These are phyloP conservation scores for Lentinula edodes DNA, from an alignment of 768 basidiomycete species.

Conservation along the genomic window DNA sequence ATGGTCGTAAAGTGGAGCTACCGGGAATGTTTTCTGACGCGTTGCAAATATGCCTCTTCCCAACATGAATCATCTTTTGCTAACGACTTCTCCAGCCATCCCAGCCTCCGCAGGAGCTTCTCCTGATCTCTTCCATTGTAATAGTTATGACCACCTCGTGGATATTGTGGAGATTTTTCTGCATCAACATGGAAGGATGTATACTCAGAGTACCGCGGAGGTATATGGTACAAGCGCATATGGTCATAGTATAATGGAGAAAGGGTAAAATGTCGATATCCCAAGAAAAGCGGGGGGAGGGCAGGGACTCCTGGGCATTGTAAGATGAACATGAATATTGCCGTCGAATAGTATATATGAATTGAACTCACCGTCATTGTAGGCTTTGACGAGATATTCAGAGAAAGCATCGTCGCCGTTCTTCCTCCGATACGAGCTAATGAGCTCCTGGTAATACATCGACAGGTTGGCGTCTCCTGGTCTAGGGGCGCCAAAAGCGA, in stretches of 20 bases:
- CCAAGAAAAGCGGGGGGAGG: slow-evolving; percentile 45
- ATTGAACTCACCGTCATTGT: slow-evolving; percentile 44
- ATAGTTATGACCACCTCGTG: slow-evolving; percentile 59
- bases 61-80: slow-evolving; percentile 27
- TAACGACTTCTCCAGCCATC: slow-evolving; percentile 36
- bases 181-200: slow-evolving; percentile 33
- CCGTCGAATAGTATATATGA: not conserved
- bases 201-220: slow-evolving; percentile 39
- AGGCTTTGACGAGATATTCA: slow-evolving; percentile 48
- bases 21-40: slow-evolving; percentile 2
- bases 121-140: slow-evolving; percentile 54
- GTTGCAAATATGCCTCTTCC: slow-evolving; percentile 36
- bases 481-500: slow-evolving; percentile 47
- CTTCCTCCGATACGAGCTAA: slow-evolving; percentile 25
- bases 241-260: slow-evolving; percentile 44
- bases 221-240: slow-evolving; percentile 42
- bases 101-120: slow-evolving; percentile 30
- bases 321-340: not conserved
- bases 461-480: slow-evolving; percentile 40
- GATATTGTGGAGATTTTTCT: slow-evolving; percentile 24
- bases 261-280: slow-evolving; percentile 47
- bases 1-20: not conserved
- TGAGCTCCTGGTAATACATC: slow-evolving; percentile 32
- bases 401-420: slow-evolving; percentile 30
- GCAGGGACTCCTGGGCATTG: slow-evolving; percentile 42